phyloP scores from a whole-genome alignment of 305 asterid species.

The Solanum hybrid region DNA sequence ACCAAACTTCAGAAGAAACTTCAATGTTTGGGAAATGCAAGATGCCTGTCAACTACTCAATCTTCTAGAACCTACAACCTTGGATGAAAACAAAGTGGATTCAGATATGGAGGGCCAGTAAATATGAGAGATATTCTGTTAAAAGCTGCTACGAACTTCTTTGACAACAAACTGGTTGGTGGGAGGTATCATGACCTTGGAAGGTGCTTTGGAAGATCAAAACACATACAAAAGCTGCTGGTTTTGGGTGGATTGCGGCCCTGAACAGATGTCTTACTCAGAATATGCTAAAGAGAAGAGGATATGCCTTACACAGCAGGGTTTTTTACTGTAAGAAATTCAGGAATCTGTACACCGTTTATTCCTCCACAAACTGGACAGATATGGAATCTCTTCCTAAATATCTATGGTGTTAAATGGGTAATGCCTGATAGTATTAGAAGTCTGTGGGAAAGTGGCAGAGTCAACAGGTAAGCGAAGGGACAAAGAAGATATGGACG shows the following conservation, averaged over 20 bases:
- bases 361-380: not conserved
- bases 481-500: not conserved
- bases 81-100: not conserved
- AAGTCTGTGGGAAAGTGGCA: not conserved
- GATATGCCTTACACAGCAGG: not conserved
- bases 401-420: not conserved
- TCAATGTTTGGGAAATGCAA: not conserved
- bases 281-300: not conserved
- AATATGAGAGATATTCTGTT: not conserved
- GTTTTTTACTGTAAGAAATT: not conserved
- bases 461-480: not conserved
- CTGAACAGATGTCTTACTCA: not conserved
- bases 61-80: not conserved
- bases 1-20: not conserved
- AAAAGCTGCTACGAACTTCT: not conserved
- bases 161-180: not conserved
- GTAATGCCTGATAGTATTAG: not conserved
- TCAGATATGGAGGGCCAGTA: not conserved
- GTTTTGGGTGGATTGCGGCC: not conserved
- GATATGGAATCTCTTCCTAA: not conserved
- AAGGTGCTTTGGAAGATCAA: not conserved
- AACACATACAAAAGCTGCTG: not conserved
- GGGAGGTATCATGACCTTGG: not conserved
- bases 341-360: not conserved
- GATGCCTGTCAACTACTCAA: not conserved